These are phyloP conservation scores for Suillus tomentosus DNA, from an alignment of 768 basidiomycete genomes.

Conservation along the genomic window DNA sequence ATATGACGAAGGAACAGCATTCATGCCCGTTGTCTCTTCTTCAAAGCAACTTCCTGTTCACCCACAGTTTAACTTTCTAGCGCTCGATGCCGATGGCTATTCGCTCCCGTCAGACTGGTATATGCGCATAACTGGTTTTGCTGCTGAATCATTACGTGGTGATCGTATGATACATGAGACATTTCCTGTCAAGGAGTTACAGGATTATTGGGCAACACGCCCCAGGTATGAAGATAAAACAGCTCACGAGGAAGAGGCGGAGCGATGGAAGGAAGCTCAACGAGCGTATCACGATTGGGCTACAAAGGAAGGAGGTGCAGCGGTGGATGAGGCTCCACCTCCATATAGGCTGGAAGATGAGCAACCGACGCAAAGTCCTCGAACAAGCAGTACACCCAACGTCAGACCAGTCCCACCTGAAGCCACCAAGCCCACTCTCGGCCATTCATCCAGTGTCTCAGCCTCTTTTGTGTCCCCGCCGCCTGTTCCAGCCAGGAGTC, in stretches of 20 bases:
- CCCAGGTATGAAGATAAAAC: slow-evolving; percentile 51
- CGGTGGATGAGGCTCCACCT: slow-evolving; percentile 57
- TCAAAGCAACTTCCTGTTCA: slow-evolving; percentile 61
- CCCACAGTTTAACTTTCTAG: slow-evolving; percentile 62
- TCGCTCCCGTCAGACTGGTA: slow-evolving; percentile 85
- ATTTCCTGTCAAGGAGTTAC: slow-evolving; percentile 69
- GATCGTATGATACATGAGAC: slow-evolving; percentile 64
- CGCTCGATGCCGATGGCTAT: slow-evolving; percentile 77
- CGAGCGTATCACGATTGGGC: slow-evolving; percentile 49
- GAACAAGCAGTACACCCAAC: slow-evolving; percentile 5
- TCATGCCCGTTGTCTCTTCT: slow-evolving; percentile 69
- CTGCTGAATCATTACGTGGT: slow-evolving; percentile 64
- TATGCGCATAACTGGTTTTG: slow-evolving; percentile 77
- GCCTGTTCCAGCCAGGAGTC: slow-evolving; percentile 14
- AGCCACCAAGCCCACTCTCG: slow-evolving; percentile 16
- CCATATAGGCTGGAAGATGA: slow-evolving; percentile 66
- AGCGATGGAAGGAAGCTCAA: slow-evolving; percentile 27
- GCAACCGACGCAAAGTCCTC: slow-evolving; percentile 4
- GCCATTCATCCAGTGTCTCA: slow-evolving; percentile 7
- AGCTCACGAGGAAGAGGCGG: slow-evolving; percentile 23
- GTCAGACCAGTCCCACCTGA: slow-evolving; percentile 8
- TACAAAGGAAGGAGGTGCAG: slow-evolving; percentile 22
- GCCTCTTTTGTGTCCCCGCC: slow-evolving; percentile 16
- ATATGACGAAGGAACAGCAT: slow-evolving; percentile 84
- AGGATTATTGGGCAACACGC: slow-evolving; percentile 72